Conservation (phyloP, 345 rosid genomes). For the Nephelium lappaceum region DNA sequence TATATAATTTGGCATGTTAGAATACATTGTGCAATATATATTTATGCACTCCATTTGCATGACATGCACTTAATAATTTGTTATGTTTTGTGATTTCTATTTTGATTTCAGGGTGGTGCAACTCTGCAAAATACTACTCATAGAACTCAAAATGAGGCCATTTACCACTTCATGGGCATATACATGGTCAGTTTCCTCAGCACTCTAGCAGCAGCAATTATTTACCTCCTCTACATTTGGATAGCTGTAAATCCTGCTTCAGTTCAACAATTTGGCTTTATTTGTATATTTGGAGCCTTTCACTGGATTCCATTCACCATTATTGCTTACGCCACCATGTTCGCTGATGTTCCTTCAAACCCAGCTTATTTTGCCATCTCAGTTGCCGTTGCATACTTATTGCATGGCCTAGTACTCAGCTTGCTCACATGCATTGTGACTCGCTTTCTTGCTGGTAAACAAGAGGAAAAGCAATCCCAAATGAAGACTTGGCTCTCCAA, state of each 20-base stretch:
- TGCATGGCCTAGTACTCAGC: slow-evolving; percentile 60
- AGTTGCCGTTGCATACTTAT: slow-evolving; percentile 40
- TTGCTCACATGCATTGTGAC: slow-evolving; percentile 43
- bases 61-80: background rate
- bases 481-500: slow-evolving; percentile 49
- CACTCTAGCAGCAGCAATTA: slow-evolving; percentile 52
- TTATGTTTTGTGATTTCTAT: background rate
- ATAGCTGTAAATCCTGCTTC: slow-evolving; percentile 40
- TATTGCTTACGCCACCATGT: slow-evolving; percentile 48
- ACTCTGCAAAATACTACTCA: background rate
- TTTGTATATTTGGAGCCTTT: slow-evolving; percentile 59
- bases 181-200: slow-evolving; percentile 58
- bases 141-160: slow-evolving; percentile 24
- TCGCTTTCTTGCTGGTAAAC: slow-evolving; percentile 33
- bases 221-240: slow-evolving; percentile 46
- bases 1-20: too few species aligned
- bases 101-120: slow-evolving; percentile 36
- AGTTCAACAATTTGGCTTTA: slow-evolving; percentile 40
- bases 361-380: slow-evolving; percentile 40
- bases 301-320: slow-evolving; percentile 65
- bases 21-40: background rate
- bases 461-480: slow-evolving; percentile 33
- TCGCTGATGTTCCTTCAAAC: slow-evolving; percentile 27
- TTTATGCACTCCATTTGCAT: background rate
- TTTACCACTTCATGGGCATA: slow-evolving; percentile 53